Evolutionary conservation across 176 grass and related monocot genomes (phyloP).

Genomic region (Stipa capillata): DNA sequence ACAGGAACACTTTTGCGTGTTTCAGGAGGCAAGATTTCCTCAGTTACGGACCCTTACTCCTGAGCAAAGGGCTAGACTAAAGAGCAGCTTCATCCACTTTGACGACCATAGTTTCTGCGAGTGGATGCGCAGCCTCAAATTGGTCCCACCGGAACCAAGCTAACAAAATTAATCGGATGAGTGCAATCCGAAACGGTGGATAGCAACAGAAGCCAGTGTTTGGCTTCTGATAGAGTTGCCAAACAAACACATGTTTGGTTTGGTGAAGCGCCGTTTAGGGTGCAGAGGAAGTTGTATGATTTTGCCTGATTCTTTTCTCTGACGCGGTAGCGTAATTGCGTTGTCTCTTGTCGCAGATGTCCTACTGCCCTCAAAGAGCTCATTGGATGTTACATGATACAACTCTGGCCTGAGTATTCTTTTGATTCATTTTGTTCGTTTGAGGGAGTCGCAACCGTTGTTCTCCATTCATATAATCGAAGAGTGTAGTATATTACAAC

Average conservation of each 20-base stretch:
- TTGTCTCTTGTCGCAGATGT: neutral
- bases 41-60: too few relatives aligned
- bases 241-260: conserved; percentile 6
- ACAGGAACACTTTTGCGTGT: neutral
- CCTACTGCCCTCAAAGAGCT: neutral
- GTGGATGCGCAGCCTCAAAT: conserved; percentile 88
- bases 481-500: neutral
- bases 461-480: neutral
- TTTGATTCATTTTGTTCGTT: too few relatives aligned
- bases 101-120: conserved; percentile 86
- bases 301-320: conserved; percentile 2
- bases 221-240: conserved; percentile 3
- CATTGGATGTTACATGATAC: too few relatives aligned
- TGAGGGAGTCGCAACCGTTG: too few relatives aligned
- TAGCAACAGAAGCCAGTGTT: neutral
- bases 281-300: too few relatives aligned
- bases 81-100: conserved; percentile 82
- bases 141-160: conserved; percentile 72
- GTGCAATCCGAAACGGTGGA: neutral
- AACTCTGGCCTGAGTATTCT: too few relatives aligned
- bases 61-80: too few relatives aligned
- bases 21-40: too few relatives aligned
- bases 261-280: too few relatives aligned
- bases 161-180: conserved; percentile 11
- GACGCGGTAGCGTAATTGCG: neutral